phyloP scores from a whole-genome alignment of 768 basidiomycete genomes.

The Tylopilus rubrobrunneus region DNA sequence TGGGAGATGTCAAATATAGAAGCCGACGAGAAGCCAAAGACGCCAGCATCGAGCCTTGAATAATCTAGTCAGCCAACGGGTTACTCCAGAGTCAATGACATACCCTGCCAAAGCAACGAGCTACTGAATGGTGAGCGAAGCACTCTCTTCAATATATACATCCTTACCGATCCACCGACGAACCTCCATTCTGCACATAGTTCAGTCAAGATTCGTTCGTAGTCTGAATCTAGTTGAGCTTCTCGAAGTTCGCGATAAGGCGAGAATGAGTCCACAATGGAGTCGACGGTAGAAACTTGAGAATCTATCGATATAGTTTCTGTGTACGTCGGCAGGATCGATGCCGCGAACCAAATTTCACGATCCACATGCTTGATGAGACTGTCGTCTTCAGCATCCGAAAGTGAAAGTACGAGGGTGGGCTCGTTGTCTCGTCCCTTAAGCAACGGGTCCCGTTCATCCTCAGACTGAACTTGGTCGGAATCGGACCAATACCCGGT shows the following conservation, averaged over 20 bases:
- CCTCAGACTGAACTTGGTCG: slow-evolving; percentile 12
- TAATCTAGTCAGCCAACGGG: background rate
- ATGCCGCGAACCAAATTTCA: slow-evolving; percentile 34
- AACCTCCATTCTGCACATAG: slow-evolving; percentile 64
- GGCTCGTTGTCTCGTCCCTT: slow-evolving; percentile 9
- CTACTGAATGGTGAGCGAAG: slow-evolving; percentile 27
- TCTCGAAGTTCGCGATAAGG: slow-evolving; percentile 45
- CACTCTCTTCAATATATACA: background rate
- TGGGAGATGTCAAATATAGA: too few species aligned
- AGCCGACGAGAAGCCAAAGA: slow-evolving; percentile 59
- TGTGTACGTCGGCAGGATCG: slow-evolving; percentile 41
- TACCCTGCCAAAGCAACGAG: slow-evolving; percentile 60
- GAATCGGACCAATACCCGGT: slow-evolving; percentile 25
- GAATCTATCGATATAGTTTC: slow-evolving; percentile 35
- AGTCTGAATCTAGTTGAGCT: slow-evolving; percentile 39
- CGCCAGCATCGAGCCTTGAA: slow-evolving; percentile 45
- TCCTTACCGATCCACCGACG: slow-evolving; percentile 54
- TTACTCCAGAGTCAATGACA: slow-evolving; percentile 10
- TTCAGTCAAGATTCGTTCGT: slow-evolving; percentile 44
- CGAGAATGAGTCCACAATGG: slow-evolving; percentile 33
- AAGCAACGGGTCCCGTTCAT: slow-evolving; percentile 19
- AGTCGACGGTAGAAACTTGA: slow-evolving; percentile 29
- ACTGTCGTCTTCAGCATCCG: slow-evolving; percentile 11
- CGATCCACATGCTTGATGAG: background rate
- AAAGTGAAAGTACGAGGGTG: slow-evolving; percentile 19